Evolutionary conservation across 495 filamentous ascomycete genomes (phyloP).

Genomic region (Neurospora sp.): DNA sequence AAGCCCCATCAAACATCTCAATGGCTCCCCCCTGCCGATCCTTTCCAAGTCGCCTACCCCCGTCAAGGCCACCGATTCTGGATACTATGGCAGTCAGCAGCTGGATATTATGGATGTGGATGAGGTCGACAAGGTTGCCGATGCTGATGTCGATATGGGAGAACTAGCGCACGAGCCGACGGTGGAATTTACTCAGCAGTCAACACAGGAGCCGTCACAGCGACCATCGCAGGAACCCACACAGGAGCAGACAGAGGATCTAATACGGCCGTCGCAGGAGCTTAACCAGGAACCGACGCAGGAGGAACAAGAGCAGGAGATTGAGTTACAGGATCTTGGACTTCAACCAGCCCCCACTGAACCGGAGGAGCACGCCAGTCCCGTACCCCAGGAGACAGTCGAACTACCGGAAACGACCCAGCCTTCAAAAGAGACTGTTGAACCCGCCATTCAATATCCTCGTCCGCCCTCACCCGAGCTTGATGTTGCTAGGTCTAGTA

Average conservation of each 20-base stretch:
- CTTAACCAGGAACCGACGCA: not conserved
- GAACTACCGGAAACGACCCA: constrained; percentile 57
- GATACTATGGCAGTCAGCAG: constrained; percentile 64
- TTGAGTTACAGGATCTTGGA: not conserved
- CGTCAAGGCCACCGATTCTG: constrained; percentile 47
- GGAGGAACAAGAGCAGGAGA: not conserved
- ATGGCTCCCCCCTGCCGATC: constrained; percentile 7
- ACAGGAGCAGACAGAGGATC: not conserved
- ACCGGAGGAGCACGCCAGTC: constrained; percentile 10
- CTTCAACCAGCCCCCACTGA: constrained; percentile 2
- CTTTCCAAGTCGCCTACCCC: constrained; percentile 9
- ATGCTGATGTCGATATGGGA: constrained; percentile 11
- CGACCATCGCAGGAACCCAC: not conserved
- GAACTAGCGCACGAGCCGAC: not conserved
- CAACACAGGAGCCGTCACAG: not conserved
- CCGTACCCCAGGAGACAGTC: constrained; percentile 33
- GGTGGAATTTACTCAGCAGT: not conserved
- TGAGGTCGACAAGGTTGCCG: constrained; percentile 12
- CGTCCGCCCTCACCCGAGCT: not conserved
- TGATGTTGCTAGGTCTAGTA: constrained; percentile 4
- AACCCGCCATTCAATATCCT: not conserved
- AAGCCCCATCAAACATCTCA: constrained; percentile 6
- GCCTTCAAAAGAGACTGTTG: constrained; percentile 13
- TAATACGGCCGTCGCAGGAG: not conserved
- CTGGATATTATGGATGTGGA: constrained; percentile 30